Conservation (phyloP, 805 yeast species). For the Saturnispora ahearnii region DNA sequence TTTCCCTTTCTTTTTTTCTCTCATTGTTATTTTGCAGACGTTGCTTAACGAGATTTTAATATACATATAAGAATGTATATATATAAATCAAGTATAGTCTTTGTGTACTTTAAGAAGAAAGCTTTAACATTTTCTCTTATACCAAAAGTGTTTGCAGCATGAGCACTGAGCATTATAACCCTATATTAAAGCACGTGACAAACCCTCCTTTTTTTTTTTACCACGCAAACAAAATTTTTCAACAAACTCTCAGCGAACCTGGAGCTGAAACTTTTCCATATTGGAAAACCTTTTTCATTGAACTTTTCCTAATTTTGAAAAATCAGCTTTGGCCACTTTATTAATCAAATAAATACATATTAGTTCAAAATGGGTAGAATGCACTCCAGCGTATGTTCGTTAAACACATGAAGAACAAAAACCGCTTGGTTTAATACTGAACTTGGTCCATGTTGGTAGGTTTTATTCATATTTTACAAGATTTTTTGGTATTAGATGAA, state of each 20-base stretch:
- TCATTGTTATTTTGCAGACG: no score
- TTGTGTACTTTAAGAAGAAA: background rate
- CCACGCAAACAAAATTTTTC: background rate
- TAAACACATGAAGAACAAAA: constrained; percentile 6
- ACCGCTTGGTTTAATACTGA: constrained; percentile 17
- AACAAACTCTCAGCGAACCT: background rate
- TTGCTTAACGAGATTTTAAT: no score
- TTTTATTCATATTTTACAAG: background rate
- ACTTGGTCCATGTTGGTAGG: constrained; percentile 29
- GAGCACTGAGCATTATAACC: background rate
- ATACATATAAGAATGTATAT: no score
- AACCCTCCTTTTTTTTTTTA: background rate
- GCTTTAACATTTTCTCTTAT: no score
- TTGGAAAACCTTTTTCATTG: background rate
- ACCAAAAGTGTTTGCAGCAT: background rate
- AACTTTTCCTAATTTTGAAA: background rate
- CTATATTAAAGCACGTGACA: constrained; percentile 5
- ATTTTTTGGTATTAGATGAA: no score
- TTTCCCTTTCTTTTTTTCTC: no score
- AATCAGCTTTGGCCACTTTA: constrained; percentile 11
- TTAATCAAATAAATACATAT: constrained; percentile 4
- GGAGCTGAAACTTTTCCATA: background rate
- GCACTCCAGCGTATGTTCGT: constrained; percentile 88
- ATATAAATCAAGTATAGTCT: background rate
- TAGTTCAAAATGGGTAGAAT: constrained; percentile 92